phyloP scores from a whole-genome alignment of 2,329 filamentous ascomycete species.

The Paecilomyces sp. region DNA sequence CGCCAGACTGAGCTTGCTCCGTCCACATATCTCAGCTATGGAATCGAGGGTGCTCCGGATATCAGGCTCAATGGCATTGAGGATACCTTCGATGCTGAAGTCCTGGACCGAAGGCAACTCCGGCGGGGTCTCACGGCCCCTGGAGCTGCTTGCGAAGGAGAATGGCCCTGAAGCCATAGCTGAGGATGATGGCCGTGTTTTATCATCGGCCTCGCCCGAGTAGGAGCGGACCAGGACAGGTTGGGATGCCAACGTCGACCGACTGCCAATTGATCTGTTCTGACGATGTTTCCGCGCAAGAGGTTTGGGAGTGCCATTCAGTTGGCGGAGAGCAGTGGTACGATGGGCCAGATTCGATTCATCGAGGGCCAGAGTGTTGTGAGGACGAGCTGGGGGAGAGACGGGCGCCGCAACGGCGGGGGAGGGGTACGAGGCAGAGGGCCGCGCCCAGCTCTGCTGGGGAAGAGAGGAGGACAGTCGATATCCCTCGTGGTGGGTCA shows the following conservation, averaged over 20 bases:
- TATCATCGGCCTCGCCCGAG: conserved; percentile 28
- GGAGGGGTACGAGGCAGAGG: conserved; percentile 17
- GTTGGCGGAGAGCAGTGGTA: conserved; percentile 25
- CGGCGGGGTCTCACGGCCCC: conserved; percentile 15
- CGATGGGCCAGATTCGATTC: conserved; percentile 24
- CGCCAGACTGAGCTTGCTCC: conserved; percentile 54
- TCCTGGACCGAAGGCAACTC: conserved; percentile 43
- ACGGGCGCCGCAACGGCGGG: conserved; percentile 12
- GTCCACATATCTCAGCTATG: conserved; percentile 57
- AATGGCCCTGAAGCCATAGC: conserved; percentile 28
- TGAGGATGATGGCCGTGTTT: conserved; percentile 13
- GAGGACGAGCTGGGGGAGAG: conserved; percentile 16
- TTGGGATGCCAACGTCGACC: conserved; percentile 27
- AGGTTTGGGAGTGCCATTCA: conserved; percentile 19
- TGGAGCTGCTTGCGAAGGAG: conserved; percentile 17
- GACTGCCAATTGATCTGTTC: conserved; percentile 12
- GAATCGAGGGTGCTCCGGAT: conserved; percentile 53
- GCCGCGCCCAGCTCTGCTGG: conserved; percentile 24
- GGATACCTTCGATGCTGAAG: conserved; percentile 50
- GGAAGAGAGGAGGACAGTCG: conserved; percentile 22
- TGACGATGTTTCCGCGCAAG: conserved; percentile 19
- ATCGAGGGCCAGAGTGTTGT: conserved; percentile 19
- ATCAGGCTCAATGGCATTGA: conserved; percentile 52
- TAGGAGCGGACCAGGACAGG: conserved; percentile 39
- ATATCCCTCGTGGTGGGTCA: conserved; percentile 19